phyloP scores from a whole-genome alignment of 2,329 filamentous ascomycete genomes.

The Sporothrix dimorphospora region DNA sequence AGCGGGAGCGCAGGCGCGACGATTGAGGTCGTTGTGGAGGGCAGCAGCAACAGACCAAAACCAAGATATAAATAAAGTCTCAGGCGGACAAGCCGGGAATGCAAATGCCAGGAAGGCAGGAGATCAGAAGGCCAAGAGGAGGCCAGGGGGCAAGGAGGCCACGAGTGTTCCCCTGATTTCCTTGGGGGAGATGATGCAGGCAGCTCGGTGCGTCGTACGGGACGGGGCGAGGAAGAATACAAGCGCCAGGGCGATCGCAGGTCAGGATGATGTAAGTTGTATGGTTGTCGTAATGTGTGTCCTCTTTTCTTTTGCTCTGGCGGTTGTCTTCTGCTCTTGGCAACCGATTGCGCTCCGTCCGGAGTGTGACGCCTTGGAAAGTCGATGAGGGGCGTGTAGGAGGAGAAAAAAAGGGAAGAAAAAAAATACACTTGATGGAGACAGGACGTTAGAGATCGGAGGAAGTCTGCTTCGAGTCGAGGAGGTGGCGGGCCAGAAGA shows the following conservation, averaged over 20 bases:
- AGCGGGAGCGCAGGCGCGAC: neutral
- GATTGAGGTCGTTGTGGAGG: neutral
- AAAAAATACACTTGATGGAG: neutral
- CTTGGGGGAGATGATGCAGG: neutral
- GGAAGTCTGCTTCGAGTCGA: neutral
- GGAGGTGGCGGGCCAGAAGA: neutral
- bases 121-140: neutral
- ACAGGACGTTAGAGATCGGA: neutral
- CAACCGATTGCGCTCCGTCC: neutral
- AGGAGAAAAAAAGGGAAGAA: neutral
- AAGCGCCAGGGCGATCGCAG: conserved; percentile 9
- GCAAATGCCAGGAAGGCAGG: neutral
- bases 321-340: neutral
- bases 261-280: neutral
- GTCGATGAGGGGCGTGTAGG: neutral
- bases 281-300: neutral
- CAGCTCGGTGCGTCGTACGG: neutral
- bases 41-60: neutral
- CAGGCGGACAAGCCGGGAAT: conserved; percentile 3
- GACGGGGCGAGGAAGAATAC: conserved; percentile 15
- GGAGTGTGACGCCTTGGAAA: neutral
- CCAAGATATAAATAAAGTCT: neutral
- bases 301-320: neutral
- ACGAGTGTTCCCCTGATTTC: neutral
- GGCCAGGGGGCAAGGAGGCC: neutral